Evolutionary conservation across 2,329 filamentous ascomycete species (phyloP).

Genomic region (Scedosporium dehoogii): DNA sequence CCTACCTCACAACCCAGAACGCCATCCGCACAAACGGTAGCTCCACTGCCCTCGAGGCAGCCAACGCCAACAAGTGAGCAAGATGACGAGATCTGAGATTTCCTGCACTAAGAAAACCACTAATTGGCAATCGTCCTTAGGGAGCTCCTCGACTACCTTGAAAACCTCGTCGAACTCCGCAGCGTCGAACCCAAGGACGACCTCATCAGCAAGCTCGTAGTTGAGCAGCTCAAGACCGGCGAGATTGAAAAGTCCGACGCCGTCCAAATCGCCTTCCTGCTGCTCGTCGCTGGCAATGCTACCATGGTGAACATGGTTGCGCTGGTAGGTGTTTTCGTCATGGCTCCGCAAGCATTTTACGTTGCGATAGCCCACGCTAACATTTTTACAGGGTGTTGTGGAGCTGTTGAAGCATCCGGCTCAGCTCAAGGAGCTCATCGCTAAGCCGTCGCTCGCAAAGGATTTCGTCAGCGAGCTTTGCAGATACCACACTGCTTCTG

Average conservation of each 20-base stretch:
- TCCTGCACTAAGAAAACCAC: background rate
- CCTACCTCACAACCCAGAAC: conserved; percentile 34
- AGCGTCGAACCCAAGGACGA: conserved; percentile 29
- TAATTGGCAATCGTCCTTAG: conserved; percentile 12
- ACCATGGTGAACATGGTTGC: conserved; percentile 43
- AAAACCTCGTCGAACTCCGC: conserved; percentile 29
- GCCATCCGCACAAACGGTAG: conserved; percentile 37
- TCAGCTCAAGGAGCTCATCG: conserved; percentile 30
- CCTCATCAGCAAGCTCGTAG: conserved; percentile 33
- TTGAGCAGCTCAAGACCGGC: conserved; percentile 28
- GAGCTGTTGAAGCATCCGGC: conserved; percentile 31
- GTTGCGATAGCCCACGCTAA: conserved; percentile 1
- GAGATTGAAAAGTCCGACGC: conserved; percentile 28
- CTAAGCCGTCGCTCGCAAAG: conserved; percentile 23
- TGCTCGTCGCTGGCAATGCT: conserved; percentile 40
- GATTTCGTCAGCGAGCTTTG: conserved; percentile 38
- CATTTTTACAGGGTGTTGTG: conserved; percentile 25
- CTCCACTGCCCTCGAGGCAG: conserved; percentile 33
- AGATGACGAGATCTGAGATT: no score
- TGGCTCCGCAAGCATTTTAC: background rate
- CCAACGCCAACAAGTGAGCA: conserved; percentile 29
- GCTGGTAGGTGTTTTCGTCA: conserved; percentile 19
- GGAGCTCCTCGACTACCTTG: conserved; percentile 34
- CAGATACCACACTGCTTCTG: conserved; percentile 35
- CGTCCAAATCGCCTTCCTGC: conserved; percentile 37